Evolutionary conservation across 176 grass and related monocot genomes (phyloP).

Genomic region (Aegilops umbellulata): DNA sequence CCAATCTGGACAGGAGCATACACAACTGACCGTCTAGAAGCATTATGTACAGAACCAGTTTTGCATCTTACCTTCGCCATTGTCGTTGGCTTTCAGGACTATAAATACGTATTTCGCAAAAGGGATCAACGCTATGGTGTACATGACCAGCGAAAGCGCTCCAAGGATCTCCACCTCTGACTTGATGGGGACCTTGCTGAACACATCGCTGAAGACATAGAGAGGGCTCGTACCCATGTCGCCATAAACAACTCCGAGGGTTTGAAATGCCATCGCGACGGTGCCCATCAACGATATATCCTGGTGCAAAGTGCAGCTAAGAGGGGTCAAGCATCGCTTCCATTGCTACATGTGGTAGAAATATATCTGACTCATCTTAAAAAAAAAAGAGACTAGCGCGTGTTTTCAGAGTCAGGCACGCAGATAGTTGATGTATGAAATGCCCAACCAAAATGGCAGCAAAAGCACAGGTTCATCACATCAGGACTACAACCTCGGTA

Average conservation of each 20-base stretch:
- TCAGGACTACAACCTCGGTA: background rate
- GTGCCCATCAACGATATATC: conserved; percentile 68
- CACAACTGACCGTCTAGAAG: background rate
- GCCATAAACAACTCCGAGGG: conserved; percentile 92
- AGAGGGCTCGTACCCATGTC: conserved; percentile 98
- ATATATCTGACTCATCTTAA: background rate
- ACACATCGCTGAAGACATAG: conserved; percentile 95
- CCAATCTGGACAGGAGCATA: background rate
- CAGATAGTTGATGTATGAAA: background rate
- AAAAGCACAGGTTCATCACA: background rate
- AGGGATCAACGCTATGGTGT: conserved; percentile 88
- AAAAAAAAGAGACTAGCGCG: background rate
- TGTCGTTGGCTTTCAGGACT: conserved; percentile 96
- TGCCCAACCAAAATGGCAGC: background rate
- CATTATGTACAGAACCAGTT: background rate
- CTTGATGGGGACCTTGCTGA: conserved; percentile 95
- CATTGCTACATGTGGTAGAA: background rate
- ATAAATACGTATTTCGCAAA: conserved; percentile 90
- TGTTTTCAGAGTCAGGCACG: background rate
- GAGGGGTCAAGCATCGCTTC: conserved; percentile 17
- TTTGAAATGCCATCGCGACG: conserved; percentile 88
- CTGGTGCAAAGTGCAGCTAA: conserved; percentile 34
- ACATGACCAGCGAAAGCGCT: conserved; percentile 90
- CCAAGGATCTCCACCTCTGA: conserved; percentile 86
- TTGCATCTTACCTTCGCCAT: conserved; percentile 68